Conservation (phyloP, 2,329 filamentous ascomycete genomes). For the Colletotrichum graminicola region DNA sequence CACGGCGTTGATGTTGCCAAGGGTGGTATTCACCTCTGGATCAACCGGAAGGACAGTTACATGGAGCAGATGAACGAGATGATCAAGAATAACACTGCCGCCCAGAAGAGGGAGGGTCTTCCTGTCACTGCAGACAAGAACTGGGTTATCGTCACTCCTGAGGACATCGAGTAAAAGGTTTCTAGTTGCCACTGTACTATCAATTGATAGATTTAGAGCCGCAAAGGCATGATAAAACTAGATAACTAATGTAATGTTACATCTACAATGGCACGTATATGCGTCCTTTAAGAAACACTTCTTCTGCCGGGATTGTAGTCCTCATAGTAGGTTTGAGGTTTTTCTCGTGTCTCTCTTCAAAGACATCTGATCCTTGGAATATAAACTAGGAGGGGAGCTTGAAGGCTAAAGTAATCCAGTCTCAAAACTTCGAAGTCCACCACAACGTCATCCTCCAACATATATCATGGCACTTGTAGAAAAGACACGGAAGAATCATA, state of each 20-base stretch:
- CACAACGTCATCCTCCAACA: too few relatives aligned
- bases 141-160: conserved; percentile 57
- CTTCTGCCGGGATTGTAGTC: background rate
- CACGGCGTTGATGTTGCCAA: conserved; percentile 57
- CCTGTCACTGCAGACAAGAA: conserved; percentile 59
- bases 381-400: too few relatives aligned
- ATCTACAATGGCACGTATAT: too few relatives aligned
- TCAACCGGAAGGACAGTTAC: conserved; percentile 54
- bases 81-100: conserved; percentile 51
- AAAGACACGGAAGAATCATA: too few relatives aligned
- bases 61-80: conserved; percentile 53
- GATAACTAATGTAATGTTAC: conserved; percentile 6
- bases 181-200: background rate
- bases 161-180: conserved; percentile 51
- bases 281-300: too few relatives aligned
- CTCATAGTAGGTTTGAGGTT: too few relatives aligned
- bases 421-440: too few relatives aligned
- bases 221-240: background rate
- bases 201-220: background rate
- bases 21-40: conserved; percentile 57
- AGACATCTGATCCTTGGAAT: too few relatives aligned
- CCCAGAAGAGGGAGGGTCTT: conserved; percentile 52
- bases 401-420: too few relatives aligned
- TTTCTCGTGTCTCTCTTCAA: too few relatives aligned
- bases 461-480: too few relatives aligned